These are phyloP conservation scores for Fagopyrum tataricum DNA, from an alignment of 148 eudicot species.

Conservation along the genomic window DNA sequence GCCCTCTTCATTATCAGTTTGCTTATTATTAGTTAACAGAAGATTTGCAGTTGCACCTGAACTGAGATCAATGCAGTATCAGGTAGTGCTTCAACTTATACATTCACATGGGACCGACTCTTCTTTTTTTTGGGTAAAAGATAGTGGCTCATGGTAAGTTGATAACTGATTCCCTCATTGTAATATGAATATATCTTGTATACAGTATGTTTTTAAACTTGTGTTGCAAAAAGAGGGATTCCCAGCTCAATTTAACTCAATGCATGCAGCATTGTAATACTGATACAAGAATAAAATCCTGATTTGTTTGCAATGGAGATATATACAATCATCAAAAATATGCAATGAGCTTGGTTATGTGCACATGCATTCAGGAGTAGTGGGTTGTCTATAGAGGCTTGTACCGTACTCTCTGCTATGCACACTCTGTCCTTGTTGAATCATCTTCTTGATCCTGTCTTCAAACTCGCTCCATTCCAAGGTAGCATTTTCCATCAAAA, in stretches of 20 bases:
- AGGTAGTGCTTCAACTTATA: neutral
- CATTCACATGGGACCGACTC: neutral
- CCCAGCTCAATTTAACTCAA: too few relatives aligned
- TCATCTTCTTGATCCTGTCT: slow-evolving; percentile 56
- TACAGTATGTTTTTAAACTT: too few relatives aligned
- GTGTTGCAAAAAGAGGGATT: too few relatives aligned
- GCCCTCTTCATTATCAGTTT: slow-evolving; percentile 5
- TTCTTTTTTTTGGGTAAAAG: neutral
- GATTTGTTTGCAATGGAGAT: too few relatives aligned
- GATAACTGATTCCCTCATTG: neutral
- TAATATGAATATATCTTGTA: slow-evolving; percentile 1
- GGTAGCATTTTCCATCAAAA: slow-evolving; percentile 48
- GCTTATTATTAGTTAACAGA: neutral
- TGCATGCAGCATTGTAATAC: too few relatives aligned
- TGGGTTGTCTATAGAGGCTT: slow-evolving; percentile 83
- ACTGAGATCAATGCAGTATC: neutral
- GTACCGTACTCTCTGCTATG: slow-evolving; percentile 36
- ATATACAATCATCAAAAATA: too few relatives aligned
- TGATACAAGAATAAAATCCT: too few relatives aligned
- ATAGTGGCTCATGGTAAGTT: neutral
- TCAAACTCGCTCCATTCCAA: slow-evolving; percentile 57
- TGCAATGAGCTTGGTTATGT: slow-evolving; percentile 11
- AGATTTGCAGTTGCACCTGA: neutral
- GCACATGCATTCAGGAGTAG: slow-evolving; percentile 87
- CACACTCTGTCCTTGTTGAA: slow-evolving; percentile 55